Evolutionary conservation across 2,329 filamentous ascomycete species (phyloP).

Genomic region (Penicillium sp.): DNA sequence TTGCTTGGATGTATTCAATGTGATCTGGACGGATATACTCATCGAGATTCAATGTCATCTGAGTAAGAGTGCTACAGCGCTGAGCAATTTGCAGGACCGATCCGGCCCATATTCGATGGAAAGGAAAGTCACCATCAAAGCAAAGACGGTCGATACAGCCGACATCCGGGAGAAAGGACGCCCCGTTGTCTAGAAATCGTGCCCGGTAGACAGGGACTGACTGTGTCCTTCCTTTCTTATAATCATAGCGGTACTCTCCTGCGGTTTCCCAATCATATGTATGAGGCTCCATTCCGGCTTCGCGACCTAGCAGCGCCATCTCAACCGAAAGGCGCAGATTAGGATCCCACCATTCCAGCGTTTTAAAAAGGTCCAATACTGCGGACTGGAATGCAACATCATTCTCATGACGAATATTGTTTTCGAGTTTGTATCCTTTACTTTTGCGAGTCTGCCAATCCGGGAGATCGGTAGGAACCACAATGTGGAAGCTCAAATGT

Average conservation of each 20-base stretch:
- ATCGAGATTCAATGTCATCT: conserved; percentile 10
- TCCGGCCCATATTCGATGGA: conserved; percentile 7
- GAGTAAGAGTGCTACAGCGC: conserved; percentile 2
- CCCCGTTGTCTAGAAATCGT: conserved; percentile 12
- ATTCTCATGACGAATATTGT: conserved; percentile 17
- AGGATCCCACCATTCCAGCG: conserved; percentile 19
- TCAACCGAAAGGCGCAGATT: conserved; percentile 9
- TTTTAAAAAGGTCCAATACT: conserved; percentile 3
- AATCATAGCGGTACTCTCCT: neutral
- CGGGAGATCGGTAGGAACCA: conserved; percentile 13
- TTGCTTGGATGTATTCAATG: conserved; percentile 12
- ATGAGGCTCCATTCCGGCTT: conserved; percentile 12
- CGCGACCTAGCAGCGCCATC: conserved; percentile 8
- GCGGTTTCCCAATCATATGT: neutral
- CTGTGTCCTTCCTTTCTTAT: neutral
- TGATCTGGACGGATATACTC: conserved; percentile 13
- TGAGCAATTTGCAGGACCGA: conserved; percentile 5
- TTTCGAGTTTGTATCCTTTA: conserved; percentile 10
- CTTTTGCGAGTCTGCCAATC: conserved; percentile 14
- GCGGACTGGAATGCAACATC: conserved; percentile 13
- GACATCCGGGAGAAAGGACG: conserved; percentile 11
- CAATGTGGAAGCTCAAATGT: conserved; percentile 13
- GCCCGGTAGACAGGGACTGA: conserved; percentile 20
- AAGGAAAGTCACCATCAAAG: neutral
- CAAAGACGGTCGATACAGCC: conserved; percentile 10